Percentiles rank a stretch among this genome's conserved stretches.
Evolutionary conservation across 192 early-diverging fungal species (phyloP).

Genomic region (Tieghemiomyces parasiticus): DNA sequence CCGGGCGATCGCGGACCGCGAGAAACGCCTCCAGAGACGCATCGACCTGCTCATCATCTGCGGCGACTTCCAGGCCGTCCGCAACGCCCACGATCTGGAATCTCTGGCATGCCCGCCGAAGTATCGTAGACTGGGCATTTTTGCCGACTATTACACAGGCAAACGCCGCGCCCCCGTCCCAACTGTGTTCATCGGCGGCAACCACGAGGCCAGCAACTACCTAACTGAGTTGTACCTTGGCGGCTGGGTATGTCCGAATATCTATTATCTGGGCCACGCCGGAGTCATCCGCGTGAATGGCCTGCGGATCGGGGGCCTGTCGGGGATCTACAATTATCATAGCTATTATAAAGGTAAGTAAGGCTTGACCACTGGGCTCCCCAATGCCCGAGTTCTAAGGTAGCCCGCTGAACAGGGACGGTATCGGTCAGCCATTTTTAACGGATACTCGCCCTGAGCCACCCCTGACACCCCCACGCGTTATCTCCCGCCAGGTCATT

Average conservation of each 20-base stretch:
- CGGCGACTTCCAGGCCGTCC: constrained; percentile 92
- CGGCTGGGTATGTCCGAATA: constrained; percentile 88
- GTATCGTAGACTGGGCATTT: constrained; percentile 67
- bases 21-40: constrained; percentile 39
- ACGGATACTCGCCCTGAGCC: too few species aligned
- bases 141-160: constrained; percentile 91
- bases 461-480: too few species aligned
- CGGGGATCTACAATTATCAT: constrained; percentile 70
- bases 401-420: too few species aligned
- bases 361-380: too few species aligned
- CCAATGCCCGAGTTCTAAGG: too few species aligned
- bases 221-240: constrained; percentile 93
- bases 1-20: constrained; percentile 25
- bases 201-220: constrained; percentile 93
- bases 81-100: constrained; percentile 70
- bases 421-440: too few species aligned
- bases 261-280: constrained; percentile 80
- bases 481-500: too few species aligned
- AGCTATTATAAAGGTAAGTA: constrained; percentile 37
- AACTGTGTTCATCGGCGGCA: constrained; percentile 95
- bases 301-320: constrained; percentile 81
- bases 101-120: constrained; percentile 74
- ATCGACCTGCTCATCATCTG: constrained; percentile 91
- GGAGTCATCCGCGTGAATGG: constrained; percentile 80
- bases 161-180: constrained; percentile 60